Conservation (phyloP, 1,139 yeast genomes). For the Suzukiozyma palmioleophila region DNA sequence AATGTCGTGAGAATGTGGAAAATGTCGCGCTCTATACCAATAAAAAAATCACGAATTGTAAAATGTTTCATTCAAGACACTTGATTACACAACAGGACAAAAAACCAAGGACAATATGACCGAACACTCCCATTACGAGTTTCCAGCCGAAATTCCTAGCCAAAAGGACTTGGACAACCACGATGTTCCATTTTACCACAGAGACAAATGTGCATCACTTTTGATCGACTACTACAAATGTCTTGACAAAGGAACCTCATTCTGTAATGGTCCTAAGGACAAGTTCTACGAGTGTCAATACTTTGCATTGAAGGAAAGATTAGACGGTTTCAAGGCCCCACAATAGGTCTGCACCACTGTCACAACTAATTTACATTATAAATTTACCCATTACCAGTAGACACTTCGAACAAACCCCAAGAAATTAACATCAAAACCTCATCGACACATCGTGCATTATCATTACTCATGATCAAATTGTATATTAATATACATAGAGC, state of each 20-base stretch:
- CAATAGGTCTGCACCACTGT: slow-evolving; percentile 5
- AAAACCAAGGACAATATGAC: slow-evolving; percentile 1
- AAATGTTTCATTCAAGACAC: not conserved
- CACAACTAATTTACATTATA: slow-evolving; percentile 3
- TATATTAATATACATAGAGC: slow-evolving; percentile 3
- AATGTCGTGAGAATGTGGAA: not conserved
- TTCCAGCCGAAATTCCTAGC: slow-evolving; percentile 10
- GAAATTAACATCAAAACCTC: not conserved
- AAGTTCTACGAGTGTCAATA: slow-evolving; percentile 48
- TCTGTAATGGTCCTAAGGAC: slow-evolving; percentile 39
- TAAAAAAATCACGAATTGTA: slow-evolving; percentile 2
- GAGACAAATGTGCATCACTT: slow-evolving; percentile 47
- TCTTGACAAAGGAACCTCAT: slow-evolving; percentile 44
- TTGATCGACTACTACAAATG: slow-evolving; percentile 44
- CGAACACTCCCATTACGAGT: slow-evolving; percentile 3
- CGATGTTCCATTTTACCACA: slow-evolving; percentile 43
- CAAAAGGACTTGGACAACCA: slow-evolving; percentile 40
- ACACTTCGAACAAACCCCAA: not conserved
- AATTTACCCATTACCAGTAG: not conserved
- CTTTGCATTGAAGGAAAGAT: slow-evolving; percentile 41
- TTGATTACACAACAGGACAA: not conserved
- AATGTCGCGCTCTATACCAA: slow-evolving; percentile 1
- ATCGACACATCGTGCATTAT: slow-evolving; percentile 2
- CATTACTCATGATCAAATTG: slow-evolving; percentile 2
- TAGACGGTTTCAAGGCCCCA: slow-evolving; percentile 20